Base-by-base conservation (phyloP, 106 monocot genomes). In the Triglochin maritima region DNA sequence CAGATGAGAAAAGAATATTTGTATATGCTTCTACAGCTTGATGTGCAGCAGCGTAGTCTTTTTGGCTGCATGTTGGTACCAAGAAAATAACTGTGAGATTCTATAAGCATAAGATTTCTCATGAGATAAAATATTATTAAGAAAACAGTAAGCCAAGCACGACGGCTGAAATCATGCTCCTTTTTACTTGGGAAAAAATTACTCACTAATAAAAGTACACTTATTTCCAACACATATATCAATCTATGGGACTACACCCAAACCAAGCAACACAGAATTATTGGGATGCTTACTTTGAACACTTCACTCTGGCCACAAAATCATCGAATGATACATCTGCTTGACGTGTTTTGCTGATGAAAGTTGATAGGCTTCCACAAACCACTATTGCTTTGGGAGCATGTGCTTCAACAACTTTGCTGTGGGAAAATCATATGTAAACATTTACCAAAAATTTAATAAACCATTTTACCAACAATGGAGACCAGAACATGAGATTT, bases 1-100 rank as follows among this genome's bases (percentile, higher is more conserved):
- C 95, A 53, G 95, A 96, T 49, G 95, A 96, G 77, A 96, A 96
- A 14, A 96, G 83, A 52, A 96, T 88, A 68, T 96, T 96, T 53
- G 88, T 86, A 70, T 83, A 84, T 67, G 85, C 80, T 48, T 88
- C 87, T 44, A 79, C 74, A 72, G 90, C 79, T 77, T 83, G 83
- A 58, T 86, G 72, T 51, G 80, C 80, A 51, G 87, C 81, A 62
- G 17, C 50, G 48, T 88, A 96, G 15, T 64, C 60, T 44, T 76
- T 77, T 47, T 50, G 57, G 64, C 63, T 62, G 51, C 8, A 76
- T 69, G 7, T 76, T 54, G 46, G 4, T 6, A 41, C 50, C 6
- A 15, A 62, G 50, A 62, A 13, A 50, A 71, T 9, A 58, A 13
- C 13, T 29, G 29, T 29, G 29, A 29, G 29, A 29, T 29, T 29